Conservation (phyloP, 116 monocot genomes). For the Zostera marina region DNA sequence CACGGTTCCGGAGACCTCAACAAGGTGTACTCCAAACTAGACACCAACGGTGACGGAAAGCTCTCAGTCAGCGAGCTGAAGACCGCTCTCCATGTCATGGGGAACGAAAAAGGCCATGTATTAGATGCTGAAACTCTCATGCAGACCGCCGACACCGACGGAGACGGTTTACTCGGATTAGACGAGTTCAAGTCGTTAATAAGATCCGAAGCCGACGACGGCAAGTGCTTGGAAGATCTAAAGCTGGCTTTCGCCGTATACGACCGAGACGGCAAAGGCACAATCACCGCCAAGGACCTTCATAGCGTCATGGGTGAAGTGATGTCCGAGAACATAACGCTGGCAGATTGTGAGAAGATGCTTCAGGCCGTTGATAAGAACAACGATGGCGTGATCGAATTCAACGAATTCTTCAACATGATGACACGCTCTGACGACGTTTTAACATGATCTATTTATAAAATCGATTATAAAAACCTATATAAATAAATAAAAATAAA, state of each 20-base stretch:
- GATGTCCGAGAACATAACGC: not conserved
- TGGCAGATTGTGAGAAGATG: no score
- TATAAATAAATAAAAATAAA: no score
- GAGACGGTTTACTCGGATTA: not conserved
- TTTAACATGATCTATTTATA: no score
- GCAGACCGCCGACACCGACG: not conserved
- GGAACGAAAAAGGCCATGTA: not conserved
- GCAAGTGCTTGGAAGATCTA: conserved; percentile 3
- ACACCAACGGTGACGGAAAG: conserved; percentile 3
- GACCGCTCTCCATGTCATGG: not conserved
- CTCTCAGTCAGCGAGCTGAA: conserved; percentile 4
- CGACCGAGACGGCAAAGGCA: not conserved
- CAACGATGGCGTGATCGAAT: no score
- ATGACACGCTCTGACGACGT: no score
- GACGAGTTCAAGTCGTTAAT: conserved; percentile 4
- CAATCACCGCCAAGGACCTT: conserved; percentile 1
- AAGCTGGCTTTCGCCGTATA: not conserved
- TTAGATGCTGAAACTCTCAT: not conserved
- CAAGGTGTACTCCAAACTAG: conserved; percentile 1
- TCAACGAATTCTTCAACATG: no score
- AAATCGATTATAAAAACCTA: no score
- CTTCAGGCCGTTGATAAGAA: no score
- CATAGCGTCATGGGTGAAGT: not conserved
- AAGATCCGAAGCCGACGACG: not conserved
- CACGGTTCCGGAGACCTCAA: conserved; percentile 1